Percentiles rank a stretch among this genome's conserved stretches.
These are phyloP conservation scores for Microdochium bolleyi DNA, from an alignment of 2,329 filamentous ascomycete species.

Conservation along the genomic window DNA sequence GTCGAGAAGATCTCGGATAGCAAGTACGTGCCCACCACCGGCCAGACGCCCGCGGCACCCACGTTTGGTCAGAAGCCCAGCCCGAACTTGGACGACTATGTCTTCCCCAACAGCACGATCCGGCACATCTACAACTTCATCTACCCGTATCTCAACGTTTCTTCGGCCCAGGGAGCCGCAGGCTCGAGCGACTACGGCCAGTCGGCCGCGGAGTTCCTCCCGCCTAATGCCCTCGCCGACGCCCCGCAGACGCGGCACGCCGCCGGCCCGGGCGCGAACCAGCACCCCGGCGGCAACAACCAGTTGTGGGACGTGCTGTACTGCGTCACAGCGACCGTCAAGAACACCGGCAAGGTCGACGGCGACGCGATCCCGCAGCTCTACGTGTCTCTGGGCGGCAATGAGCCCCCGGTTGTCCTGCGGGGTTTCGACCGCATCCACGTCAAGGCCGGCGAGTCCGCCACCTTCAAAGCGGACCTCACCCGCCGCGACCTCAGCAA, in stretches of 20 bases:
- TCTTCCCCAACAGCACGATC: constrained; percentile 53
- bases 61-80: constrained; percentile 52
- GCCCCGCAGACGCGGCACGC: constrained; percentile 46
- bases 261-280: constrained; percentile 27
- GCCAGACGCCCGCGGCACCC: constrained; percentile 55
- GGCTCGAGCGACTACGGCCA: constrained; percentile 52
- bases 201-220: constrained; percentile 50
- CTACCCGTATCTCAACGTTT: constrained; percentile 64
- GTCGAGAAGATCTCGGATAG: constrained; percentile 41
- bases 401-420: constrained; percentile 59
- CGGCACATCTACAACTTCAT: constrained; percentile 47
- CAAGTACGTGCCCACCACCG: constrained; percentile 51
- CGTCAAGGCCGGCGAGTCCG: constrained; percentile 61
- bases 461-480: constrained; percentile 59
- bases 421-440: constrained; percentile 74
- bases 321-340: constrained; percentile 58
- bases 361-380: constrained; percentile 71
- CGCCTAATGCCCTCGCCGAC: constrained; percentile 46
- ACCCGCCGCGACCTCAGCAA: constrained; percentile 78
- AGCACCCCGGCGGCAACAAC: constrained; percentile 55
- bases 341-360: constrained; percentile 57
- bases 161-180: constrained; percentile 45
- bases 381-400: constrained; percentile 74
- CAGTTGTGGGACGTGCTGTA: constrained; percentile 63
- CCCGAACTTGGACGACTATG: constrained; percentile 55